These are phyloP conservation scores for Aspergillus alliaceus DNA, from an alignment of 2,329 filamentous ascomycete genomes.

Conservation along the genomic window DNA sequence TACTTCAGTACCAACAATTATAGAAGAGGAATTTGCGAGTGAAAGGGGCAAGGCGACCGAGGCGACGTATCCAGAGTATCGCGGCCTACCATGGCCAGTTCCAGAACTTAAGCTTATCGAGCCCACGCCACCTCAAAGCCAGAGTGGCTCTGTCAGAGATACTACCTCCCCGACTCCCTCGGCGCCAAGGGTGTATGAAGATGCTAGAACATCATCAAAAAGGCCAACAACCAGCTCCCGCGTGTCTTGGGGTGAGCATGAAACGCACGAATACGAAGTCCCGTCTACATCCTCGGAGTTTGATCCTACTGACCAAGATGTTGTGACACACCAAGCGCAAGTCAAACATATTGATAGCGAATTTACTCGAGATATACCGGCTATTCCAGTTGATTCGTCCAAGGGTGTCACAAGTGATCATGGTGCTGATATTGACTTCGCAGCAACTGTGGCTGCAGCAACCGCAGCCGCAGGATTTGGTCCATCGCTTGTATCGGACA, in stretches of 20 bases:
- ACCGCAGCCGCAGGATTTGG: constrained; percentile 70
- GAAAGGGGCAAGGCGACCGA: constrained; percentile 19
- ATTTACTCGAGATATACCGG: not conserved
- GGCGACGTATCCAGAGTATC: constrained; percentile 20
- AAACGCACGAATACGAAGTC: constrained; percentile 64
- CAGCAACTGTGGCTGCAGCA: constrained; percentile 67
- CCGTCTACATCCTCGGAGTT: constrained; percentile 54
- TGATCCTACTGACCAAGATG: constrained; percentile 29
- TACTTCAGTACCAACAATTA: constrained; percentile 26
- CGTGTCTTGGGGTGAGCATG: constrained; percentile 66
- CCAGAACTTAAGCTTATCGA: constrained; percentile 58
- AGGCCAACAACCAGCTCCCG: constrained; percentile 51
- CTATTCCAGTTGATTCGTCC: constrained; percentile 10
- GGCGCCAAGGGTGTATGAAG: constrained; percentile 43
- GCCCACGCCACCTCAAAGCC: constrained; percentile 57
- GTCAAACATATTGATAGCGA: not conserved
- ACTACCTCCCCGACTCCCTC: constrained; percentile 27
- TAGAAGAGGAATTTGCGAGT: constrained; percentile 32
- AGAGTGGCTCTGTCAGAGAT: constrained; percentile 38
- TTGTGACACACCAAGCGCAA: constrained; percentile 4
- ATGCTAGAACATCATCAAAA: constrained; percentile 46
- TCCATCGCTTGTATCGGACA: constrained; percentile 66
- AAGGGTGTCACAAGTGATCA: constrained; percentile 6
- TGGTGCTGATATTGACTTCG: constrained; percentile 67
- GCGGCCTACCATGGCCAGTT: constrained; percentile 45